These are phyloP conservation scores for Arachis stenosperma DNA, from an alignment of 306 rosid species.

Conservation along the genomic window DNA sequence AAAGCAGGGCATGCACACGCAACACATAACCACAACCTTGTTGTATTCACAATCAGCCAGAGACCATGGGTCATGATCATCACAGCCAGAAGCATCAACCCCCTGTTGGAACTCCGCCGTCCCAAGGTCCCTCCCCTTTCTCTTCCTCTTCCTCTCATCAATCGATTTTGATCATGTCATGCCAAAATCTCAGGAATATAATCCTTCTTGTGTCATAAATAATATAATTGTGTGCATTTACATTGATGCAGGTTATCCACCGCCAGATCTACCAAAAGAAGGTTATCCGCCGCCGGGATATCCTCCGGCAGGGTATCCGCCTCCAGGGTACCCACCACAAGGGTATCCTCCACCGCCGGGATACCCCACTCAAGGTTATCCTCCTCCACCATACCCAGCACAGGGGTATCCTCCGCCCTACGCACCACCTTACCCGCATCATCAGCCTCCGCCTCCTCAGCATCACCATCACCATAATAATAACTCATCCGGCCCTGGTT, in stretches of 20 bases:
- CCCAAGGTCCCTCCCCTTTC: slow-evolving; percentile 55
- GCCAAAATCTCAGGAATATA: no score
- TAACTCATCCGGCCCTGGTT: slow-evolving; percentile 46
- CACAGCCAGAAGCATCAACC: slow-evolving; percentile 61
- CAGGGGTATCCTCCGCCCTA: slow-evolving; percentile 61
- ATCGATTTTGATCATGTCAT: no score
- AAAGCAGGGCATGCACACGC: neutral
- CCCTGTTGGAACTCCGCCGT: slow-evolving; percentile 94
- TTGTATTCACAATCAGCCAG: slow-evolving; percentile 32
- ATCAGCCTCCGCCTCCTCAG: slow-evolving; percentile 71
- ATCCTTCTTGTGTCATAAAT: no score
- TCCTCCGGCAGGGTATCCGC: slow-evolving; percentile 60
- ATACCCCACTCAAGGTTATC: slow-evolving; percentile 31
- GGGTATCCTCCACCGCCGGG: neutral
- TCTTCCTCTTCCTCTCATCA: neutral
- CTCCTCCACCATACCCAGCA: slow-evolving; percentile 47
- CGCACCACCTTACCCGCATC: slow-evolving; percentile 81
- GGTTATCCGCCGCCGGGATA: slow-evolving; percentile 87
- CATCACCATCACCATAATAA: slow-evolving; percentile 8
- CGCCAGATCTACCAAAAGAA: slow-evolving; percentile 9
- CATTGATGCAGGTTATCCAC: no score
- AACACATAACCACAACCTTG: neutral
- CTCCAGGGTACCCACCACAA: slow-evolving; percentile 48
- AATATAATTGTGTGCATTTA: no score
- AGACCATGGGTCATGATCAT: slow-evolving; percentile 54